A percentile compares a stretch with the other conserved stretches of the same genome.
Conservation (phyloP, 148 eudicot genomes). For the Chenopodium formosanum region DNA sequence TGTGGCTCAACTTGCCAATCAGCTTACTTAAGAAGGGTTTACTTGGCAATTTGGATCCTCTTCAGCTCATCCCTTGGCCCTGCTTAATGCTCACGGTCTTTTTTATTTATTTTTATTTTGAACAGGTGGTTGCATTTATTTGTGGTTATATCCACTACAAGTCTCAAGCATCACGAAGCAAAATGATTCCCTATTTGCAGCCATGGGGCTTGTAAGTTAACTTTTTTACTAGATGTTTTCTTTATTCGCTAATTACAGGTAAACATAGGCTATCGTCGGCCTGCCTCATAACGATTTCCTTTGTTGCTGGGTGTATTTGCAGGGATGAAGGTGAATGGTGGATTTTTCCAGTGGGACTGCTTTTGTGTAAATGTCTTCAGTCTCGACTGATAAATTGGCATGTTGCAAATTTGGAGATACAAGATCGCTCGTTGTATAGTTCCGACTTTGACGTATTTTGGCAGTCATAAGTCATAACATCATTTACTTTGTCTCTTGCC, state of each 20-base stretch:
- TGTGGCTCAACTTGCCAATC: background rate
- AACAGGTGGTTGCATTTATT: constrained; percentile 79
- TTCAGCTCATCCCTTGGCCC: background rate
- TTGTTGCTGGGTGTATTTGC: constrained; percentile 24
- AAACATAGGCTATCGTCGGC: background rate
- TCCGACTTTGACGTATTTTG: constrained; percentile 81
- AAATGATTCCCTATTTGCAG: constrained; percentile 59
- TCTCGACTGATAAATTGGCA: constrained; percentile 92
- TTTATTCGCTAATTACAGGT: background rate
- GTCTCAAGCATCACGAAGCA: constrained; percentile 54
- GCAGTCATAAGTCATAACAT: constrained; percentile 60
- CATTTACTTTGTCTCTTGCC: constrained; percentile 33
- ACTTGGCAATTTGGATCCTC: background rate
- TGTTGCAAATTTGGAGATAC: constrained; percentile 95
- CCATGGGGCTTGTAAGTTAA: constrained; percentile 89
- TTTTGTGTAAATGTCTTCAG: constrained; percentile 87
- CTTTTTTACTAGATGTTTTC: background rate
- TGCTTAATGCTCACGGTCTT: background rate
- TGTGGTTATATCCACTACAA: constrained; percentile 75
- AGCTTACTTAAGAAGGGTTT: background rate
- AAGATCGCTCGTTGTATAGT: constrained; percentile 95
- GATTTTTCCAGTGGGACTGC: constrained; percentile 80
- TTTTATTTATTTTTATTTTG: constrained; percentile 3
- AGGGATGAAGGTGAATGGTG: constrained; percentile 99
- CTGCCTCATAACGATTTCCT: constrained; percentile 6